Base-by-base conservation (phyloP, 2,329 filamentous ascomycete genomes). In the Zelopaecilomyces penicillatus region DNA sequence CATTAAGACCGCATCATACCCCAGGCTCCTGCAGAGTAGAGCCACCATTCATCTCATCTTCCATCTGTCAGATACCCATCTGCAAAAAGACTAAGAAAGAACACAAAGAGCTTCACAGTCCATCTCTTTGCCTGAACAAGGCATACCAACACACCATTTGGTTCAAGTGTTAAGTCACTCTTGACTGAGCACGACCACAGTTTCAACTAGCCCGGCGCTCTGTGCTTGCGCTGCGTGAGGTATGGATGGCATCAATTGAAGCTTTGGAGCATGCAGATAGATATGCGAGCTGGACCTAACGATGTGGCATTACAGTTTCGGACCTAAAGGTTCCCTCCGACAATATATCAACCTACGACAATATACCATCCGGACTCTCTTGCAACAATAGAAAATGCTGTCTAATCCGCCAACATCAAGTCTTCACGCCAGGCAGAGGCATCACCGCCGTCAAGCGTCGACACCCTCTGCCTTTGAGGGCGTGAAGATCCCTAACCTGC, bases 201-300 rank as follows among this genome's bases (percentile, higher is more conserved):
- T 54, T 57, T 61, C 52, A 29, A 53, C 60, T 69, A 74, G 82
- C 83, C 85, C 83, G 83, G 83, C 83, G 80, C 77, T 75, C 79
- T 82, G 80, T 68, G 82, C 82, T 86, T 84, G 82, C 81, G 76
- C 81, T 87, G 83, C 82, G 83, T 82, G 83, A 89, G 83, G 85
- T 88, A 65, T 55, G 70, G 27, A 27, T 28, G 8, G 3, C 9
- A 30, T 43, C 40, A n/a, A 30, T 32, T 9, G 32, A 46, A 34
- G 19, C 19, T 19, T 19, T 19, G 19, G 11, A 27, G 19, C 12
- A 38, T 38, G 37, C 8, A 29, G 26, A 27, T 10, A 28, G 19
- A 28, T 19, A 39, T 12, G 12, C 37, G 37, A 29, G 12, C 8
- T 11, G 10, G 9, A 30, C 19, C 49, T 54, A 29, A 52, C 45